Base-by-base conservation (phyloP, 805 yeast genomes). In the Teunomyces aglyptinius region DNA sequence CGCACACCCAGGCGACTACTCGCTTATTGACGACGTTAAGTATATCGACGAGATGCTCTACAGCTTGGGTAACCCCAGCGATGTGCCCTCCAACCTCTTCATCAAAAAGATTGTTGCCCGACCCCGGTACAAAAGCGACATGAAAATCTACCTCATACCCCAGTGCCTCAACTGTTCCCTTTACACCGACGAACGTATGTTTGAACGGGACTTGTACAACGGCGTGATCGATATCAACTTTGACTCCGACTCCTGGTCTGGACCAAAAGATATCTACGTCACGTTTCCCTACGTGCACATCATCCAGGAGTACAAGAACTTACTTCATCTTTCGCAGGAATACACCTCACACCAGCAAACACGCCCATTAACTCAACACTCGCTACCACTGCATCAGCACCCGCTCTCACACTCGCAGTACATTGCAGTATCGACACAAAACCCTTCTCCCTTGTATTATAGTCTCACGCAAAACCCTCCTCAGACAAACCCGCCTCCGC, bases 61-160 rank as follows among this genome's bases (percentile, higher is more conserved):
- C 40, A 60, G 70, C 8, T 61, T 75, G 27, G 80, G 80, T 1
- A 58, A 59, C 26, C 51, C 56, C 1, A 73, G 73, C 20, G 78
- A 76, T 41, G 61, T 67, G 27, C 78, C 81, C 1, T 64, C 73
- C 22, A 72, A 80, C 33, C 61, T 75, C 3, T 81, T 78, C 54
- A 61, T 82, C 42, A 82, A 82, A 59, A 79, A 79, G 49, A 68
- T 76, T 19, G 75, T 81, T 28, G 85, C 85, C 11, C 65, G 85
- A 52, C 86, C 86, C 10, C 61, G 86, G 28, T 82, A 82, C 60
- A 82, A 82, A 56, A 69, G 80, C 4, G 79, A 78, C 51, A 82
- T 82, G 86, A 77, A 80, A 56, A 75, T 81, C n/a, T 81, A 76
- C 60, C 53, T 82, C 15, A 62, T 81, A 5, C 83, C 84, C 3